Conservation (phyloP, 306 rosid species). For the Sophora flavescens region DNA sequence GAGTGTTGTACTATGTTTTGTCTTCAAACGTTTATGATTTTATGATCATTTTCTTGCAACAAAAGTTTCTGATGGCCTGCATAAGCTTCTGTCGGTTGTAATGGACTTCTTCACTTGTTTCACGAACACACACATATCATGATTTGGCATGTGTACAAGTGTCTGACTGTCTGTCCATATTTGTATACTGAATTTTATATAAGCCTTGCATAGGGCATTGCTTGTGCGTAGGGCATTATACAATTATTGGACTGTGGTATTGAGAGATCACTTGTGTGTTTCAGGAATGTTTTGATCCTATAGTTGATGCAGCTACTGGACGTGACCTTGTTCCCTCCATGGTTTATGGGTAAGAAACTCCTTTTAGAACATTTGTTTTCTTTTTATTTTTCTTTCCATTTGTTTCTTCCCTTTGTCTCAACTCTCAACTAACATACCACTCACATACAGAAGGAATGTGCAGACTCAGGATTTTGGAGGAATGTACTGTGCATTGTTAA, state of each 20-base stretch:
- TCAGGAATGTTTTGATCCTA: conserved; percentile 97
- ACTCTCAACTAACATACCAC: conserved; percentile 40
- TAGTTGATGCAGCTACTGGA: conserved; percentile 79
- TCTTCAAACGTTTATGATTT: conserved; percentile 18
- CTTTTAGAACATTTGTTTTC: conserved; percentile 34
- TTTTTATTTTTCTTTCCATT: conserved; percentile 26
- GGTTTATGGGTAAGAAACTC: conserved; percentile 86
- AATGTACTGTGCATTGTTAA: conserved; percentile 86
- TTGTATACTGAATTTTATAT: conserved; percentile 15
- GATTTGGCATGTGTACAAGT: background rate
- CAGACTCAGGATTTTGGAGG: conserved; percentile 94
- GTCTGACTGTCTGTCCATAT: background rate
- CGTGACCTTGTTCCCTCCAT: conserved; percentile 97
- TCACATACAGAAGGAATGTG: conserved; percentile 71
- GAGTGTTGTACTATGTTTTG: conserved; percentile 22
- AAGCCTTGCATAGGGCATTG: conserved; percentile 25
- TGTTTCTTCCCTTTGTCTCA: conserved; percentile 28
- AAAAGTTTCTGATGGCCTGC: conserved; percentile 20
- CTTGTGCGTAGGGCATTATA: background rate
- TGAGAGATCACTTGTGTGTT: conserved; percentile 40
- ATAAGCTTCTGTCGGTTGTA: conserved; percentile 9
- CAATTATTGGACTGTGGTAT: conserved; percentile 20
- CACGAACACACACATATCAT: background rate
- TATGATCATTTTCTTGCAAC: conserved; percentile 7
- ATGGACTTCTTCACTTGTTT: conserved; percentile 34